Conservation (phyloP, 306 rosid genomes). For the Psophocarpus tetragonolobus region DNA sequence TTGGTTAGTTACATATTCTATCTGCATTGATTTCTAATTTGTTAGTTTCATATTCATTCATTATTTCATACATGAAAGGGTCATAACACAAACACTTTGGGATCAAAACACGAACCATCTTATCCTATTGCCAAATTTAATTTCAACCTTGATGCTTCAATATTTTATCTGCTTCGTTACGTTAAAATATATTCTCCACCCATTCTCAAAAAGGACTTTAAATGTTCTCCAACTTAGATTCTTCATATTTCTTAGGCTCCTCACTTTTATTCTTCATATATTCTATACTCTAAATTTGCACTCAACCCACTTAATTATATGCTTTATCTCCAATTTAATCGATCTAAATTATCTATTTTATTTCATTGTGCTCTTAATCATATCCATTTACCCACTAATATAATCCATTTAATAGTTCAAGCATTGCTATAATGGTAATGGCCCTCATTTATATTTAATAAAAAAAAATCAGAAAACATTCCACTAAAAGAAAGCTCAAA, state of each 20-base stretch:
- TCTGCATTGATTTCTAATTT: slow-evolving; percentile 24
- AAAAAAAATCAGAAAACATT: not conserved
- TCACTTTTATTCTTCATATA: slow-evolving; percentile 18
- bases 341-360: not conserved
- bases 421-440: too few species aligned
- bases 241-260: slow-evolving; percentile 30
- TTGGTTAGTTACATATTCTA: slow-evolving; percentile 31
- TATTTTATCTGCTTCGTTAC: slow-evolving; percentile 29
- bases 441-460: too few species aligned
- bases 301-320: not conserved
- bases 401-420: too few species aligned
- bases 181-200: slow-evolving; percentile 44
- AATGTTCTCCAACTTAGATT: slow-evolving; percentile 40
- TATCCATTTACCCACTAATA: slow-evolving; percentile 2
- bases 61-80: not conserved
- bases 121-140: slow-evolving; percentile 17
- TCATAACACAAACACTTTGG: not conserved
- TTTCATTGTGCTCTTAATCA: slow-evolving; percentile 15
- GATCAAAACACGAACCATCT: slow-evolving; percentile 26
- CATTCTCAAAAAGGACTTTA: slow-evolving; percentile 32
- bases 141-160: slow-evolving; percentile 41
- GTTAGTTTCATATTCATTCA: slow-evolving; percentile 20
- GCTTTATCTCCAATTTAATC: not conserved
- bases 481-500: not conserved
- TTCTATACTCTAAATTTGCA: slow-evolving; percentile 19